Percentiles rank a stretch among this genome's conserved stretches.
Evolutionary conservation across 805 yeast species (phyloP).

Genomic region (Nakazawaea peltata): DNA sequence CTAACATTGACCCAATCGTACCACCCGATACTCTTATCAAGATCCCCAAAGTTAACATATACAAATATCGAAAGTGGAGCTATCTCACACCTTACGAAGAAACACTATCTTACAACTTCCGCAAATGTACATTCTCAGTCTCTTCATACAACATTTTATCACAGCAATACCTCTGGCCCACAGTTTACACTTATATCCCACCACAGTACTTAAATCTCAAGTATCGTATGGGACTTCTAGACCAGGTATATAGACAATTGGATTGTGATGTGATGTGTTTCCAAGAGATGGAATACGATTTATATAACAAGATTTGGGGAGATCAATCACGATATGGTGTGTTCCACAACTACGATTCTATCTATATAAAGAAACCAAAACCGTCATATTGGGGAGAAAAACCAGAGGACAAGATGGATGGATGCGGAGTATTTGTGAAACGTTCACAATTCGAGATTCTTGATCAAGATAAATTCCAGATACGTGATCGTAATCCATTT

Average conservation of each 20-base stretch:
- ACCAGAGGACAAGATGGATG: slow-evolving; percentile 42
- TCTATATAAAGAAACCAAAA: slow-evolving; percentile 39
- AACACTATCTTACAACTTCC: slow-evolving; percentile 3
- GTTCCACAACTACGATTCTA: slow-evolving; percentile 32
- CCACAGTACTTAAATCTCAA: slow-evolving; percentile 20
- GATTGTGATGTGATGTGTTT: slow-evolving; percentile 52
- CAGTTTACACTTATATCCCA: slow-evolving; percentile 44
- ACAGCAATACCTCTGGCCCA: slow-evolving; percentile 50
- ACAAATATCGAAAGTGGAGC: slow-evolving; percentile 9
- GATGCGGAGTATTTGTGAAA: slow-evolving; percentile 49
- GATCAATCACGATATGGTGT: slow-evolving; percentile 15
- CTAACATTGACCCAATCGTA: slow-evolving; percentile 7
- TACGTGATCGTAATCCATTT: slow-evolving; percentile 15
- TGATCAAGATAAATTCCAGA: slow-evolving; percentile 20
- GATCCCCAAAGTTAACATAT: slow-evolving; percentile 5
- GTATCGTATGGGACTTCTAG: slow-evolving; percentile 41
- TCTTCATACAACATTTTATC: slow-evolving; percentile 26
- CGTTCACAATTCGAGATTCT: slow-evolving; percentile 35
- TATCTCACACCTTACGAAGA: slow-evolving; percentile 5
- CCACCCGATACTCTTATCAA: not conserved
- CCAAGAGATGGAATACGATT: slow-evolving; percentile 40
- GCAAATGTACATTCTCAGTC: slow-evolving; percentile 16
- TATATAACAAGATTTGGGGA: slow-evolving; percentile 33
- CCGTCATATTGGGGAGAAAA: slow-evolving; percentile 44
- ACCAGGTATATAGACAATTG: slow-evolving; percentile 27